These are phyloP conservation scores for Sporobolus alterniflorus DNA, from an alignment of 202 grass and related monocot species.

Conservation along the genomic window DNA sequence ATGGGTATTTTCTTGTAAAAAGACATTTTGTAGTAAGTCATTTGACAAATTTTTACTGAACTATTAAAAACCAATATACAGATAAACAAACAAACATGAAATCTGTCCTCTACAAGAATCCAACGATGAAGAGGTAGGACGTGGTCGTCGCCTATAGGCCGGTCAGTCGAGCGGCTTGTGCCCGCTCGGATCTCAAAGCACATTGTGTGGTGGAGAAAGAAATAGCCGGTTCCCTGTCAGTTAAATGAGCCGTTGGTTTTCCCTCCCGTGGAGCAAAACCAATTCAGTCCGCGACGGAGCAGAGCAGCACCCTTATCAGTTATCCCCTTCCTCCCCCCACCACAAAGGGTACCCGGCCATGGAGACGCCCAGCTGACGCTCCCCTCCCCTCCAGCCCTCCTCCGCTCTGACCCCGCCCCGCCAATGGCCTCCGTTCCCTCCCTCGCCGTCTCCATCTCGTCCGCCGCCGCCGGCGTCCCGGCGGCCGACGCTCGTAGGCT, in stretches of 20 bases:
- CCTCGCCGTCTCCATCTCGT: constrained; percentile 32
- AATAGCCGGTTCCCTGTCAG: background rate
- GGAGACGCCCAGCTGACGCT: background rate
- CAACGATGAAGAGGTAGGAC: too few relatives aligned
- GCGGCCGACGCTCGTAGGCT: background rate
- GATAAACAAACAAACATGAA: too few relatives aligned
- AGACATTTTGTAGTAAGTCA: too few relatives aligned
- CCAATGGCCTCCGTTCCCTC: constrained; percentile 47
- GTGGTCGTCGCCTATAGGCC: too few relatives aligned
- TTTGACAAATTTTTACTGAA: too few relatives aligned
- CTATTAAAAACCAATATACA: too few relatives aligned
- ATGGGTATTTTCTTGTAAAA: too few relatives aligned
- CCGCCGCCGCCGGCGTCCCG: background rate
- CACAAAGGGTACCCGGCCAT: background rate
- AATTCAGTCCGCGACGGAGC: background rate
- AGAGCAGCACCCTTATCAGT: constrained; percentile 4
- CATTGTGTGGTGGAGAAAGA: background rate
- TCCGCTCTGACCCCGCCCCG: background rate
- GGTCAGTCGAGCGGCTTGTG: too few relatives aligned
- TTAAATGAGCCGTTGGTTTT: background rate
- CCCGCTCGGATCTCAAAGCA: background rate
- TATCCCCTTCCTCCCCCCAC: background rate
- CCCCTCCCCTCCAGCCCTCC: background rate
- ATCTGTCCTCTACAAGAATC: too few relatives aligned
- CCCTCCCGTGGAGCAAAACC: too few relatives aligned